Percentiles rank a stretch among this genome's conserved stretches.
phyloP scores from a whole-genome alignment of 73 alveolate species.

The Tetrahymena malaccensis region DNA sequence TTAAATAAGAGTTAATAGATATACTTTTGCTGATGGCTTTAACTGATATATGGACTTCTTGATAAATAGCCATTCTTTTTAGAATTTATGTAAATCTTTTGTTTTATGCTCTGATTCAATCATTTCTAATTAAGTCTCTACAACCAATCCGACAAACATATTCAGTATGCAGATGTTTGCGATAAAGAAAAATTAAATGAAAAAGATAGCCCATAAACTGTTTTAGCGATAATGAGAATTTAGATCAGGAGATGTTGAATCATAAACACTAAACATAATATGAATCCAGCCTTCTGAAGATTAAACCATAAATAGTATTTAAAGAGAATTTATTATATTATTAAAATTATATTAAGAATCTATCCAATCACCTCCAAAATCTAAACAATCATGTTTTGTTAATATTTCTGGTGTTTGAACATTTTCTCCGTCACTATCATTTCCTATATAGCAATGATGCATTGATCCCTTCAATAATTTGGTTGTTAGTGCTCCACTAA shows the following conservation, averaged over 20 bases:
- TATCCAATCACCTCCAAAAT: slow-evolving; percentile 33
- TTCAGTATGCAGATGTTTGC: slow-evolving; percentile 30
- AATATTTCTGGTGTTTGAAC: background rate
- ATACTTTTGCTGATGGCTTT: slow-evolving; percentile 11
- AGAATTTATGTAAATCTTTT: slow-evolving; percentile 1
- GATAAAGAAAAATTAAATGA: slow-evolving; percentile 17
- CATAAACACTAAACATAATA: background rate
- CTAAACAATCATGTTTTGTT: slow-evolving; percentile 15
- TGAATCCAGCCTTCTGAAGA: slow-evolving; percentile 36
- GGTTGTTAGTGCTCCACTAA: slow-evolving; percentile 23
- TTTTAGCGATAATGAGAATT: background rate
- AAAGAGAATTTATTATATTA: slow-evolving; percentile 9
- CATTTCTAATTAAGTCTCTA: slow-evolving; percentile 18
- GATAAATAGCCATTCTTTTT: slow-evolving; percentile 23
- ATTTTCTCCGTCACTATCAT: background rate
- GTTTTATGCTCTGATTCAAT: slow-evolving; percentile 1
- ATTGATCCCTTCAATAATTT: slow-evolving; percentile 16
- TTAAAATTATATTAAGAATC: slow-evolving; percentile 15
- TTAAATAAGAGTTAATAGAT: too few species aligned
- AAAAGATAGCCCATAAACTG: slow-evolving; percentile 26
- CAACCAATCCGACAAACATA: slow-evolving; percentile 40
- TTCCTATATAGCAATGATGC: background rate
- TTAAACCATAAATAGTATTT: background rate
- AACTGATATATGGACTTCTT: slow-evolving; percentile 6
- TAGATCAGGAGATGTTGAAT: background rate